Evolutionary conservation across 306 rosid species (phyloP).

Genomic region (Cucumis hystrix): DNA sequence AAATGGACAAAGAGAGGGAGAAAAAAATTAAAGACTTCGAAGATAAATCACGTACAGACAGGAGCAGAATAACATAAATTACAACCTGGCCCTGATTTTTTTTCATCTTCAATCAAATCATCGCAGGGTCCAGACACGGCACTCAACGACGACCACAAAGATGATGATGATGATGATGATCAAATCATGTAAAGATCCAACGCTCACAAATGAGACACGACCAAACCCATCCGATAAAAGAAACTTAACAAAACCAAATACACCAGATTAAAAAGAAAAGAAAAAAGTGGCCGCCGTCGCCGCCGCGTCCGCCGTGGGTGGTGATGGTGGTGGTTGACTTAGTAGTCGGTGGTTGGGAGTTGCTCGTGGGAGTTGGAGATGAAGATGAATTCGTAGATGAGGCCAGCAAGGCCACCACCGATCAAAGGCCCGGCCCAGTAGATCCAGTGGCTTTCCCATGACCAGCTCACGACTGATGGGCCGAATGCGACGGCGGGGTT

Average conservation of each 20-base stretch:
- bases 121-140: not conserved
- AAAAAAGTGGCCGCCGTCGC: not conserved
- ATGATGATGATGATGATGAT: not conserved
- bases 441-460: slow-evolving; percentile 50
- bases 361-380: slow-evolving; percentile 38
- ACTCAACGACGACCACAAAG: not conserved
- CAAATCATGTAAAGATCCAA: not conserved
- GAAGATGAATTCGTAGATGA: slow-evolving; percentile 37
- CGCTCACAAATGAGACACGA: slow-evolving; percentile 7
- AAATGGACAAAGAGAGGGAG: not conserved
- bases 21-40: not conserved
- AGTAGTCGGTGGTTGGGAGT: slow-evolving; percentile 38
- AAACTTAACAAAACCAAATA: not conserved
- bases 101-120: not conserved
- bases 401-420: slow-evolving; percentile 49
- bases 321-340: not conserved
- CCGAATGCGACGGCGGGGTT: slow-evolving; percentile 66
- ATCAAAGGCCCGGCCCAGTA: slow-evolving; percentile 65
- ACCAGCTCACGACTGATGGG: slow-evolving; percentile 59
- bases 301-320: not conserved
- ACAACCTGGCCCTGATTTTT: slow-evolving; percentile 3
- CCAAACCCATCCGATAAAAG: not conserved
- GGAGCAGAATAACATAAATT: slow-evolving; percentile 1
- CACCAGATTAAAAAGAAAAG: not conserved
- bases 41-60: not conserved